phyloP scores from a whole-genome alignment of 2,329 filamentous ascomycete species.

The Bipolaris bicolor region DNA sequence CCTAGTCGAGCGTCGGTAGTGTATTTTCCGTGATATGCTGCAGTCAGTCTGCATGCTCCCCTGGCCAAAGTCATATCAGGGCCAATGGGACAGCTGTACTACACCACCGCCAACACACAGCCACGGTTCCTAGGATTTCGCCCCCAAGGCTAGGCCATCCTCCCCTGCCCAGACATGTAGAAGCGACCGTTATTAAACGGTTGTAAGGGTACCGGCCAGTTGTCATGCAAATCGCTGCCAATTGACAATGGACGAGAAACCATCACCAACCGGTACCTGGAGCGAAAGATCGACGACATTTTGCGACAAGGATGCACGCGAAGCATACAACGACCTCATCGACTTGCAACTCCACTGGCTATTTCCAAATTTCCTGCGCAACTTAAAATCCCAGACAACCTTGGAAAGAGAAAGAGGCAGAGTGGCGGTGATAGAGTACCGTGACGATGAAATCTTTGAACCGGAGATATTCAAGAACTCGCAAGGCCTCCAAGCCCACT shows the following conservation, averaged over 20 bases:
- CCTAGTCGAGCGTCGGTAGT: neutral
- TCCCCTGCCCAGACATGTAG: neutral
- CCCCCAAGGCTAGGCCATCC: neutral
- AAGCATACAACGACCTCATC: constrained; percentile 3
- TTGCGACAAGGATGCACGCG: constrained; percentile 6
- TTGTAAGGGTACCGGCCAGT: neutral
- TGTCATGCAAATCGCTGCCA: neutral
- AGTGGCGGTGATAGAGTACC: constrained; percentile 6
- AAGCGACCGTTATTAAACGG: neutral
- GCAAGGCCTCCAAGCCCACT: neutral
- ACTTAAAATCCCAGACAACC: constrained; percentile 1
- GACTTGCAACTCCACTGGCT: constrained; percentile 1
- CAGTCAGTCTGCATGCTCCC: neutral
- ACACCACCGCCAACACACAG: neutral
- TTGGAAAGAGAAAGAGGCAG: constrained; percentile 7
- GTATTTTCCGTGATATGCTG: neutral
- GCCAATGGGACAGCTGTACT: neutral
- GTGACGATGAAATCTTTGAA: neutral
- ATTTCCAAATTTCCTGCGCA: constrained; percentile 7
- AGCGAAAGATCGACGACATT: constrained; percentile 5
- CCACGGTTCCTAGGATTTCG: neutral
- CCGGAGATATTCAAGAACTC: constrained; percentile 1
- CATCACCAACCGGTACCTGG: neutral
- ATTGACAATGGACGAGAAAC: neutral
- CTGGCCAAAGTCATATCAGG: neutral